Percentiles rank a stretch among this genome's conserved stretches.
phyloP scores from a whole-genome alignment of 768 basidiomycete species.

The Chalciporus pseudorubinellus region DNA sequence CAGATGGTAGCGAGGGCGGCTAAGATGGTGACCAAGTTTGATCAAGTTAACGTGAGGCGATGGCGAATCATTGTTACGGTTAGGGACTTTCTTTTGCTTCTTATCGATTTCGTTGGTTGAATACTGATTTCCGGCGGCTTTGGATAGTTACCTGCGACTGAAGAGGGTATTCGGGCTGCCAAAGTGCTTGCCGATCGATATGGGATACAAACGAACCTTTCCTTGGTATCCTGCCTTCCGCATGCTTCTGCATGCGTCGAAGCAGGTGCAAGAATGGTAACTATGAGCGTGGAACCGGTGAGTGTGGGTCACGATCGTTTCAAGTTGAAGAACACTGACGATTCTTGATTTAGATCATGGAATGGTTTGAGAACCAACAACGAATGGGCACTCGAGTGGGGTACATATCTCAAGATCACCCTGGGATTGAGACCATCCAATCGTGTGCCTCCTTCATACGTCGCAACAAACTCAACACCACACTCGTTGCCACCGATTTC shows the following conservation, averaged over 20 bases:
- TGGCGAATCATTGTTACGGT: conserved; percentile 52
- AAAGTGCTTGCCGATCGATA: conserved; percentile 36
- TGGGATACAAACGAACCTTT: conserved; percentile 50
- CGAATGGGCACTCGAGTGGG: not conserved
- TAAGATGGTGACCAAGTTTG: conserved; percentile 41
- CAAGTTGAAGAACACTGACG: conserved; percentile 1
- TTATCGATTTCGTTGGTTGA: not conserved
- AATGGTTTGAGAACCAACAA: conserved; percentile 39
- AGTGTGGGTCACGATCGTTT: conserved; percentile 20
- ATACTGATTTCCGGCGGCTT: not conserved
- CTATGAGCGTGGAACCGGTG: conserved; percentile 50
- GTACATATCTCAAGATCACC: conserved; percentile 27
- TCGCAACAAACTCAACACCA: conserved; percentile 37
- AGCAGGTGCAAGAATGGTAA: conserved; percentile 46
- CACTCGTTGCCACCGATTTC: conserved; percentile 42
- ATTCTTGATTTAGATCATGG: conserved; percentile 35
- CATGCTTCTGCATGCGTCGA: conserved; percentile 58
- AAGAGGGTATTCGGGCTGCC: conserved; percentile 50
- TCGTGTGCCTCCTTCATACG: conserved; percentile 45
- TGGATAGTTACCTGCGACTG: conserved; percentile 55
- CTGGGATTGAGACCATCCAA: conserved; percentile 47
- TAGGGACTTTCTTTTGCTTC: conserved; percentile 18
- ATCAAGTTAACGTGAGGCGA: conserved; percentile 36
- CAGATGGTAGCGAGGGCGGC: conserved; percentile 44
- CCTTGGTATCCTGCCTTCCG: conserved; percentile 48